Evolutionary conservation across 2,329 filamentous ascomycete genomes (phyloP).

Genomic region (Lachnum nothofagi): DNA sequence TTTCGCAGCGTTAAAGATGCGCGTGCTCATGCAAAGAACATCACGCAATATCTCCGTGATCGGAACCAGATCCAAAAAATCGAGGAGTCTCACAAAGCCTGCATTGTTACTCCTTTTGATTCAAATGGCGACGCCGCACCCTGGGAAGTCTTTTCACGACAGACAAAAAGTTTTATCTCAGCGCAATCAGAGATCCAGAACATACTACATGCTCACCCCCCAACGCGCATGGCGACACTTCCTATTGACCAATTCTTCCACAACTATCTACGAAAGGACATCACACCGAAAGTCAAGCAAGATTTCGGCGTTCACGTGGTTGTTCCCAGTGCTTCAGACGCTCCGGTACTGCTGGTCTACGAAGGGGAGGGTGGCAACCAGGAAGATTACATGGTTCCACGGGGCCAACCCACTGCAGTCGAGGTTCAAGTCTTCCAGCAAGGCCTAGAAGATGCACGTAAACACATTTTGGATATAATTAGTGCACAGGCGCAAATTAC

Average conservation of each 20-base stretch:
- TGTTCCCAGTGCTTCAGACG: slow-evolving; percentile 59
- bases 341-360: slow-evolving; percentile 65
- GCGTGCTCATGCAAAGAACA: slow-evolving; percentile 72
- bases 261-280: slow-evolving; percentile 61
- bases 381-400: slow-evolving; percentile 50
- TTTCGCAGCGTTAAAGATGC: slow-evolving; percentile 70
- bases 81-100: slow-evolving; percentile 74
- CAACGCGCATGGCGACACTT: slow-evolving; percentile 62
- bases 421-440: slow-evolving; percentile 51
- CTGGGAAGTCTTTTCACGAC: slow-evolving; percentile 84
- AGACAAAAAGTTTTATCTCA: slow-evolving; percentile 75
- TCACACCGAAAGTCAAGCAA: slow-evolving; percentile 58
- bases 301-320: slow-evolving; percentile 70
- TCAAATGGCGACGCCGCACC: slow-evolving; percentile 65
- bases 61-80: slow-evolving; percentile 77
- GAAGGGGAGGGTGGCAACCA: slow-evolving; percentile 55
- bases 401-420: slow-evolving; percentile 43
- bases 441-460: slow-evolving; percentile 50
- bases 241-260: slow-evolving; percentile 76
- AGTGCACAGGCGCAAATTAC: slow-evolving; percentile 53
- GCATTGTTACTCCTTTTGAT: slow-evolving; percentile 74
- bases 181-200: slow-evolving; percentile 70
- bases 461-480: slow-evolving; percentile 54
- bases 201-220: slow-evolving; percentile 69
- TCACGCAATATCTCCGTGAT: slow-evolving; percentile 82